Evolutionary conservation across 768 basidiomycete species (phyloP).

Genomic region (Nevesoporus exiguus): DNA sequence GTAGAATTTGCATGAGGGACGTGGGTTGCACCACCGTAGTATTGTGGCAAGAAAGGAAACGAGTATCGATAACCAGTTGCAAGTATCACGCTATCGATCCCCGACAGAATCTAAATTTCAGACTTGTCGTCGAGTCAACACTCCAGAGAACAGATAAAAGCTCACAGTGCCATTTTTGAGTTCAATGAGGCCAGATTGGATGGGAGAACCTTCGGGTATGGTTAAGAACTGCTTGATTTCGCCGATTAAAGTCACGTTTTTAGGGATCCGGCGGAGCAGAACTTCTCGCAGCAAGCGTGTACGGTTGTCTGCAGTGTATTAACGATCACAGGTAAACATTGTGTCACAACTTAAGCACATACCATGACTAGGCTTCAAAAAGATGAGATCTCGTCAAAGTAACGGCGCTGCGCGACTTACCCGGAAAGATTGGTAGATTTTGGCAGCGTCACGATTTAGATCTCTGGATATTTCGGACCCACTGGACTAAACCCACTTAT

Average conservation of each 20-base stretch:
- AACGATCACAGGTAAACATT: background rate
- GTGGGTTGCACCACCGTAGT: too few relatives aligned
- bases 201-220: conserved; percentile 1
- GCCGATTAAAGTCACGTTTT: conserved; percentile 11
- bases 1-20: too few relatives aligned
- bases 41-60: too few relatives aligned
- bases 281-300: background rate
- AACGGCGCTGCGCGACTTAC: background rate
- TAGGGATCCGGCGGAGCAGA: background rate
- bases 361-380: conserved; percentile 1
- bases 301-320: background rate
- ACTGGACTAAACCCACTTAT: background rate
- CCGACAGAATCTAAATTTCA: too few relatives aligned
- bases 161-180: conserved; percentile 17
- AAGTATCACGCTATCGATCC: too few relatives aligned
- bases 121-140: too few relatives aligned
- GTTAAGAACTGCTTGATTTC: conserved; percentile 13
- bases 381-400: background rate
- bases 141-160: background rate
- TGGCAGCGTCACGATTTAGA: conserved; percentile 4
- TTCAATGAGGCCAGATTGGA: conserved; percentile 14
- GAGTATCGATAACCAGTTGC: too few relatives aligned
- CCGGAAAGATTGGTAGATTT: conserved; percentile 13
- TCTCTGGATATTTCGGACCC: conserved; percentile 15
- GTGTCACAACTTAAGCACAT: background rate